Percentiles rank a stretch among this genome's conserved stretches.
Conservation (phyloP, 192 early-diverging fungal genomes). For the Rhizophlyctis rosea region DNA sequence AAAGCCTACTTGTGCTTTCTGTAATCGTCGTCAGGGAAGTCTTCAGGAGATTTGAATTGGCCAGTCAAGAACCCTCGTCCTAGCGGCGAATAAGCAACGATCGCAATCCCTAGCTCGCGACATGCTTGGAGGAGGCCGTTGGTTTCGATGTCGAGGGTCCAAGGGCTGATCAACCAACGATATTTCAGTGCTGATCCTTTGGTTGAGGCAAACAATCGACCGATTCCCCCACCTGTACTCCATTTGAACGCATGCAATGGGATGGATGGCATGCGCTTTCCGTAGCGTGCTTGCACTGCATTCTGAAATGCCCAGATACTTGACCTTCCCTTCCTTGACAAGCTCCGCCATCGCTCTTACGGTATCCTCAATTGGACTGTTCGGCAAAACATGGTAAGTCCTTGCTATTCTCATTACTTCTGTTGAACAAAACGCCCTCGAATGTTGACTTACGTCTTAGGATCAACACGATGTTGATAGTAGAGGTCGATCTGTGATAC, state of each 20-base stretch:
- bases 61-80: slow-evolving; percentile 67
- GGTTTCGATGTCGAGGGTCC: slow-evolving; percentile 62
- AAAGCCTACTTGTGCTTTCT: too few species aligned
- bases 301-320: slow-evolving; percentile 59
- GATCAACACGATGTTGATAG: slow-evolving; percentile 61
- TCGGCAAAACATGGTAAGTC: slow-evolving; percentile 15
- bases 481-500: slow-evolving; percentile 61
- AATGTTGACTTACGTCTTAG: slow-evolving; percentile 32
- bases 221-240: slow-evolving; percentile 9
- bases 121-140: slow-evolving; percentile 67
- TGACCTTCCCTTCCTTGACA: slow-evolving; percentile 66
- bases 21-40: slow-evolving; percentile 53
- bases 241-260: slow-evolving; percentile 56
- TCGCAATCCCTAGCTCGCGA: slow-evolving; percentile 51
- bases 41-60: slow-evolving; percentile 48
- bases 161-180: slow-evolving; percentile 29
- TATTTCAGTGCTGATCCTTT: not conserved
- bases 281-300: slow-evolving; percentile 57
- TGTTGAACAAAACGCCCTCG: not conserved
- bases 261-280: slow-evolving; percentile 64
- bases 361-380: slow-evolving; percentile 60
- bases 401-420: too few species aligned
- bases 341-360: slow-evolving; percentile 59
- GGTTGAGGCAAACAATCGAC: not conserved
- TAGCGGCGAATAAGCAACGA: slow-evolving; percentile 54